Conservation (phyloP, 2,329 filamentous ascomycete species). For the Ciborinia camelliae region DNA sequence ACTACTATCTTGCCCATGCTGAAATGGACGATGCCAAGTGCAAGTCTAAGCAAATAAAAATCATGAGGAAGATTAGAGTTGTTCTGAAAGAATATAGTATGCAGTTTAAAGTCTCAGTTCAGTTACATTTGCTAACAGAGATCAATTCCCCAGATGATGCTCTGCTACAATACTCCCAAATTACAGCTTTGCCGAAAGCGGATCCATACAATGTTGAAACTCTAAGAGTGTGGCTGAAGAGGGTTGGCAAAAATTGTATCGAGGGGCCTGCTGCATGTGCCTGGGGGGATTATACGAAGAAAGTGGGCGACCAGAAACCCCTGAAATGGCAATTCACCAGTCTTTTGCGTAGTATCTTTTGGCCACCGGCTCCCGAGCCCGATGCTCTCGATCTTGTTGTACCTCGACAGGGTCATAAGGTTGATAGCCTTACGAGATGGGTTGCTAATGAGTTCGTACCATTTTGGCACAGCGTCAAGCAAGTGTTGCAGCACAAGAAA, state of each 20-base stretch:
- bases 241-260: neutral
- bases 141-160: constrained; percentile 20
- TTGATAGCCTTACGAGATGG: constrained; percentile 26
- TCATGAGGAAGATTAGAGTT: constrained; percentile 21
- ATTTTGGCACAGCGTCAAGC: constrained; percentile 18
- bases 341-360: constrained; percentile 12
- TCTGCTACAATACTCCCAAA: constrained; percentile 22
- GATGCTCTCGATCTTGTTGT: constrained; percentile 22
- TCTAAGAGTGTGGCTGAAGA: neutral
- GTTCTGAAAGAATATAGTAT: constrained; percentile 26
- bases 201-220: constrained; percentile 23
- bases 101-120: neutral
- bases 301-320: neutral
- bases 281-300: constrained; percentile 11
- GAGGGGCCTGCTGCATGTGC: constrained; percentile 8
- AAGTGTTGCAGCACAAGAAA: neutral
- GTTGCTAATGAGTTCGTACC: constrained; percentile 23
- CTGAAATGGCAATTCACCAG: constrained; percentile 8
- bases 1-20: neutral
- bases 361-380: neutral
- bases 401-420: constrained; percentile 15
- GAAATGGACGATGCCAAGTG: neutral
- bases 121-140: neutral
- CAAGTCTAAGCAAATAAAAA: constrained; percentile 17
- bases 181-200: constrained; percentile 19